phyloP scores from a whole-genome alignment of 257 asterid species.

The Oldenlandia corymbosa region DNA sequence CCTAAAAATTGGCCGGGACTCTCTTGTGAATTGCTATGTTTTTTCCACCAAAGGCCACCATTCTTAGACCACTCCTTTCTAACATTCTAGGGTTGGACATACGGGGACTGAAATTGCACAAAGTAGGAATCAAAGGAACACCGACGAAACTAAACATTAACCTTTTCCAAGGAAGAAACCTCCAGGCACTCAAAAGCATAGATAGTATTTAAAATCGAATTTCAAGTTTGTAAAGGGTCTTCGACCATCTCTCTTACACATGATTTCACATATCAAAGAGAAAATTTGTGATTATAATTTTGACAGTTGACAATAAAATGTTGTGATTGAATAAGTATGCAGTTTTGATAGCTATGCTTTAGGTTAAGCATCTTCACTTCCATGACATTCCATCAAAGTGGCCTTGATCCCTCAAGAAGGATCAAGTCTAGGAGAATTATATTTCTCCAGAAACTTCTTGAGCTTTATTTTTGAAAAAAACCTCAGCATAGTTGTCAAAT shows the following conservation, averaged over 20 bases:
- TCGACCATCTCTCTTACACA: neutral
- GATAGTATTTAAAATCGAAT: too few species aligned
- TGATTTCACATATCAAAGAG: neutral
- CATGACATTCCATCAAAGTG: neutral
- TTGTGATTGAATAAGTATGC: neutral
- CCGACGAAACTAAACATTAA: neutral
- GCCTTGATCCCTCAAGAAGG: neutral
- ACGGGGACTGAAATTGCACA: too few species aligned
- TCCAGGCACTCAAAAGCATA: neutral
- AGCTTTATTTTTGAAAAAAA: neutral
- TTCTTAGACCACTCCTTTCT: neutral
- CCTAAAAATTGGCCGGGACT: neutral
- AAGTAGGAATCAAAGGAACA: neutral
- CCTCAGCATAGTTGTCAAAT: neutral
- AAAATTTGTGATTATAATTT: neutral
- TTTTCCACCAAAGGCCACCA: neutral
- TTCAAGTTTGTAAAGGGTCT: too few species aligned
- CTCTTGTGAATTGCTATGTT: neutral
- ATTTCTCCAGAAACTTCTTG: neutral
- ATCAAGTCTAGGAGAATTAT: neutral
- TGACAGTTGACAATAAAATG: neutral
- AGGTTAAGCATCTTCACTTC: neutral
- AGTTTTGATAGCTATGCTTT: neutral
- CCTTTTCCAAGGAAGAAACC: neutral
- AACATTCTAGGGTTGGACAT: too few species aligned